These are phyloP conservation scores for Talaromyces adpressus DNA, from an alignment of 495 filamentous ascomycete species.

Conservation along the genomic window DNA sequence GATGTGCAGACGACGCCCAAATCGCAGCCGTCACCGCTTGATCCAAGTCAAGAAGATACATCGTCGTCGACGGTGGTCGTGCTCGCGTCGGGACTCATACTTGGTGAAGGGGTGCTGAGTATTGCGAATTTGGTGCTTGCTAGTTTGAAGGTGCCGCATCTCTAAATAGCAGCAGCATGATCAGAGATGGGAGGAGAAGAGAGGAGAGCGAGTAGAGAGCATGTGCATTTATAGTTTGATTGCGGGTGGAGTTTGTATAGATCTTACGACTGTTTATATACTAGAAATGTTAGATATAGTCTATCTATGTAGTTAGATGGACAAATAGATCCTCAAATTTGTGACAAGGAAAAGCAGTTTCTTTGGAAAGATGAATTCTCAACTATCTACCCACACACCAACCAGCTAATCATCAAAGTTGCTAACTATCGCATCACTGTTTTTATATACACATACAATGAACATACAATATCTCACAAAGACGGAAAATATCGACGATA, in stretches of 20 bases:
- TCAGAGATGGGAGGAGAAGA: not conserved
- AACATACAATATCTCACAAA: constrained; percentile 3
- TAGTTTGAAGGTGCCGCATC: constrained; percentile 70
- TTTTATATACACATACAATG: constrained; percentile 3
- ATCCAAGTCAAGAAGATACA: constrained; percentile 29
- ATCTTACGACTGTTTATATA: not conserved
- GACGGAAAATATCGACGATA: not conserved
- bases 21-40: not conserved
- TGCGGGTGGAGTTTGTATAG: not conserved
- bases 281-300: not conserved
- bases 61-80: constrained; percentile 53
- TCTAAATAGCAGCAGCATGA: constrained; percentile 26
- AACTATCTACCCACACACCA: not conserved
- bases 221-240: not conserved
- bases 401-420: not conserved
- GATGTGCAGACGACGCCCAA: constrained; percentile 19
- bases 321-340: not conserved
- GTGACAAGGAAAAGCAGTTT: not conserved
- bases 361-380: not conserved
- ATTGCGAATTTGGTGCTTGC: constrained; percentile 85
- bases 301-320: too few species aligned
- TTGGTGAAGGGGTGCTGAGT: constrained; percentile 91
- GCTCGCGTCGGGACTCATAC: constrained; percentile 70
- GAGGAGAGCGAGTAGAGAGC: not conserved
- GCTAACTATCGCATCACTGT: not conserved